Evolutionary conservation across 2,329 filamentous ascomycete genomes (phyloP), one percentile per base, ranked within the genome.

Genomic region (Tympanopsis confertula): DNA sequence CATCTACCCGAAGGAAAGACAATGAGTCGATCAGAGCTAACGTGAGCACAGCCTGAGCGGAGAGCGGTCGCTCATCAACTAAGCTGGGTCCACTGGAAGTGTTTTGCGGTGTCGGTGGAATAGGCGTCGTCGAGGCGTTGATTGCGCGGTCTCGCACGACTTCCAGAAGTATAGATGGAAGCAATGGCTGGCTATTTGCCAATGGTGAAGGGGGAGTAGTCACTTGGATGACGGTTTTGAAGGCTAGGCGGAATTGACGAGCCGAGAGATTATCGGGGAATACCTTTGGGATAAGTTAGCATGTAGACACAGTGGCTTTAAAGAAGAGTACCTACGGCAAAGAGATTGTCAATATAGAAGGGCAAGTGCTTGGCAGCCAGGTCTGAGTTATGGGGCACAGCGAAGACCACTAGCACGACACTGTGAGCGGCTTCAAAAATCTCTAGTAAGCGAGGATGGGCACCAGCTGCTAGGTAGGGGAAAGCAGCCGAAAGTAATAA

Each of bases 351-450:
- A 15, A 82, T 70, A 48, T 86, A 85, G 50, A 78, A 78, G 0
- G 79, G 78, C 1, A 84, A 58, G 44, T 82, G 68, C 45, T 69
- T 72, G 3, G 69, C 64, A 10, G 78, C 71, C 4, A 82, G 53
- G 15, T 70, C 66, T 2, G 72, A 69, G 40, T 77, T 81, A 42
- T 74, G 69, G 1, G 79, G 77, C 7, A 77, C 70, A 0, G 78
- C 77, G 20, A 85, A 71, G n/a, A 82, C 72, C 3, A 80, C 70
- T 10, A 86, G 65, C 54, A 78, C 75, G 19, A 82, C 68, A 42
- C 75, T 79, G 51, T 86, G 80, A 1, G 79, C 80, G 4, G 80
- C 78, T 58, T 86, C 80, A 47, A 84, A 84, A 19, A 82, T 75
- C 29, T 78, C 70, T 2, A 79, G 59, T 7, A 83, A 64, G 35